Base-by-base conservation (phyloP, 306 rosid genomes). In the Spatholobus suberectus region DNA sequence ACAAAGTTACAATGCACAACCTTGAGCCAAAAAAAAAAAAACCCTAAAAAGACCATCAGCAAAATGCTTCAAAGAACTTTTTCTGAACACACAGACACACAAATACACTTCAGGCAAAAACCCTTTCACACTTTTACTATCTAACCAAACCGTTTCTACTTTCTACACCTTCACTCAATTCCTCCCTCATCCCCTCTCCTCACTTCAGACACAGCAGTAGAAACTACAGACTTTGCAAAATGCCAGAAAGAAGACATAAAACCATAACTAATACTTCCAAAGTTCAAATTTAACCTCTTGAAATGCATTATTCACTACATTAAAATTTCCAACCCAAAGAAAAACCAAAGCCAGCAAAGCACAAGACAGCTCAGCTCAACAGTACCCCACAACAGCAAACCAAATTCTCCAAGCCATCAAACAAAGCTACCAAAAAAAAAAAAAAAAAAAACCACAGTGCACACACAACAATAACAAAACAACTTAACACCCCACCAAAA, bases 321-420 rank as follows among this genome's bases (percentile, higher is more conserved):
- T 32, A 51, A 74, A 49, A 8, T 14, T 59, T 62, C 37, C n/a
- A 35, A 59, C 27, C 8, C 34, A 79, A 37, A 70, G 46, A 68
- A 63, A 67, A 35, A 51, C 41, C 66, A 58, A 57, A 78, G 54
- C 66, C 13, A 44, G 21, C 1, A 55, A 32, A 51, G 21, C 21
- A 78, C 43, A 59, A 70, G 70, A 49, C 0, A 59, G 54, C 77
- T 49, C 21, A 76, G 23, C 77, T 46, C 65, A 68, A 75, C 20
- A 49, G 54, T 62, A 32, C 23, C 49, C 43, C 55, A 61, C 27
- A 40, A 27, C 38, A 29, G 17, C 0, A 82, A 18, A 67, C 24
- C 51, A 82, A 32, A 65, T 41, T 40, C 49, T 43, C 37, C 51
- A 26, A 74, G 23, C 57, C 59, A 75, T 75, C 34, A 10, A 83